Evolutionary conservation across 352 stramenopile species (phyloP).

Genomic region (Globisporangium middletonii): DNA sequence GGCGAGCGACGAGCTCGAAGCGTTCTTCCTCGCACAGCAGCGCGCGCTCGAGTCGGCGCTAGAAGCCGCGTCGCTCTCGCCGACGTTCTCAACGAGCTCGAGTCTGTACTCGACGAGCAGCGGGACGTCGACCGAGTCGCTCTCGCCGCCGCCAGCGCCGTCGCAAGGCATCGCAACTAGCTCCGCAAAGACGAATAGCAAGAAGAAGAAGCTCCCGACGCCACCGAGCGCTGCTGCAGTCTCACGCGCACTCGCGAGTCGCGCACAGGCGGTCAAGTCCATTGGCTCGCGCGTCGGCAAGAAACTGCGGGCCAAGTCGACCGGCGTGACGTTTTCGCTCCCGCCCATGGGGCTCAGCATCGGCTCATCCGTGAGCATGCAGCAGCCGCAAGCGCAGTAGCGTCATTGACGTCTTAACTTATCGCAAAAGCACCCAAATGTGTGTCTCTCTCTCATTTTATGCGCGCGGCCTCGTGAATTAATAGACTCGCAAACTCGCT

Average conservation of each 20-base stretch:
- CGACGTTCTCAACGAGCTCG: conserved; percentile 2
- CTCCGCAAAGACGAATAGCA: not conserved
- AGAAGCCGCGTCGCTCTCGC: conserved; percentile 15
- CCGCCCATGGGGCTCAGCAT: conserved; percentile 64
- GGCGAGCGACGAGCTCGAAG: conserved; percentile 51
- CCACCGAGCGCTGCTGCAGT: conserved; percentile 17
- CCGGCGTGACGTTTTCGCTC: conserved; percentile 58
- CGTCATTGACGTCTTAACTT: conserved; percentile 17
- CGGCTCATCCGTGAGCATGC: conserved; percentile 38
- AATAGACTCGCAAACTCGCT: conserved; percentile 2
- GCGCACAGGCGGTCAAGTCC: conserved; percentile 55
- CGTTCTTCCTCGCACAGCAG: conserved; percentile 68
- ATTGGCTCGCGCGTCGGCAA: conserved; percentile 57
- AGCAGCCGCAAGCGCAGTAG: conserved; percentile 30
- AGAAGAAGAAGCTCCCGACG: conserved; percentile 1
- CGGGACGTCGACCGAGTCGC: not conserved
- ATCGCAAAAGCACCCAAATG: no score
- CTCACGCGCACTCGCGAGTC: conserved; percentile 41
- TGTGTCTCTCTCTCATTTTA: not conserved
- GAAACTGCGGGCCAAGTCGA: conserved; percentile 49
- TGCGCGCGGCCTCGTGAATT: not conserved
- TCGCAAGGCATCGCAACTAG: not conserved
- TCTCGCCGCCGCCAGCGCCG: not conserved
- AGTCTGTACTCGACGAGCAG: conserved; percentile 5
- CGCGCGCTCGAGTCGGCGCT: conserved; percentile 46